Conservation (phyloP, 1,284 basidiomycete genomes). For the Cutaneotrichosporon mucoides region DNA sequence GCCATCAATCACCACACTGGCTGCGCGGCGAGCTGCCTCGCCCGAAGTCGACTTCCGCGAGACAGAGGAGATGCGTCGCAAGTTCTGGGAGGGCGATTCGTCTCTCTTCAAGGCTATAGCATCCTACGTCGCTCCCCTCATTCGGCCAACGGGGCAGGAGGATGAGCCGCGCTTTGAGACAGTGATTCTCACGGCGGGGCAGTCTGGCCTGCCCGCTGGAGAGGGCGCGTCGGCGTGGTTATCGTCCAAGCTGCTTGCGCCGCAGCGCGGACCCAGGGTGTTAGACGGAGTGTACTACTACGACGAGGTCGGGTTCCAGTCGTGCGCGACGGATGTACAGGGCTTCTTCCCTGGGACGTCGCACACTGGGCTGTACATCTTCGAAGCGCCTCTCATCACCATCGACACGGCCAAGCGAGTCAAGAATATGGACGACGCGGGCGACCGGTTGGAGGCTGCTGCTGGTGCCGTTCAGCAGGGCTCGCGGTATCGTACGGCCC, state of each 20-base stretch:
- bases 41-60: neutral
- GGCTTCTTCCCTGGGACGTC: conserved; percentile 14
- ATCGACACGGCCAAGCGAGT: conserved; percentile 2
- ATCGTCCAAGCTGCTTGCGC: conserved; percentile 27
- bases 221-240: conserved; percentile 32
- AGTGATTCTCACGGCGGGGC: conserved; percentile 16
- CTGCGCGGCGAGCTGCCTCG: neutral
- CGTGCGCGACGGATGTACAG: conserved; percentile 7
- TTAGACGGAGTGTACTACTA: conserved; percentile 10
- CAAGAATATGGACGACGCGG: conserved; percentile 30
- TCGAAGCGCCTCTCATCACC: conserved; percentile 30
- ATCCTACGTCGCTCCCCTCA: conserved; percentile 25
- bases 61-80: neutral
- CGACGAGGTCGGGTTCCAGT: conserved; percentile 22
- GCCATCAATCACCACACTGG: neutral
- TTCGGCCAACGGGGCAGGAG: conserved; percentile 5
- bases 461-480: conserved; percentile 17
- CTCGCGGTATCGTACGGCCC: conserved; percentile 23
- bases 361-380: conserved; percentile 28
- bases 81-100: conserved; percentile 3
- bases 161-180: conserved; percentile 10
- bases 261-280: neutral
- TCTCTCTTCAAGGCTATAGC: conserved; percentile 26
- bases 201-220: conserved; percentile 22
- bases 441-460: conserved; percentile 27